Percentiles rank a stretch among this genome's conserved stretches.
Evolutionary conservation across 176 grass and related monocot species (phyloP).

Genomic region (Lolium rigidum): DNA sequence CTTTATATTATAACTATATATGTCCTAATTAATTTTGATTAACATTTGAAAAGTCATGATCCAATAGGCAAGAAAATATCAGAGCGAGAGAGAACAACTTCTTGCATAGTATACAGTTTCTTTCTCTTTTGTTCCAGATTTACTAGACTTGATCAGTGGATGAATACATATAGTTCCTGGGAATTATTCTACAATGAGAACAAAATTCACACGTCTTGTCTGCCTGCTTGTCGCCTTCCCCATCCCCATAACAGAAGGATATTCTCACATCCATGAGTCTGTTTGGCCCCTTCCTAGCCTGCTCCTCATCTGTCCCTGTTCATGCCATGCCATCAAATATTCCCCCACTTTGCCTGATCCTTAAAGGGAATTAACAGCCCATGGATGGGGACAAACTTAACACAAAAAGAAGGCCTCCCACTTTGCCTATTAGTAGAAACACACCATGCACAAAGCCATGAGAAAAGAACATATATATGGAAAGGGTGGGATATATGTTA

Average conservation of each 20-base stretch:
- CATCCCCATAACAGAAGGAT: constrained; percentile 72
- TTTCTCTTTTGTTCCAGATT: not conserved
- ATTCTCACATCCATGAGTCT: constrained; percentile 65
- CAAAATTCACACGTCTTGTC: constrained; percentile 79
- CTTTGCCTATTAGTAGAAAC: constrained; percentile 61
- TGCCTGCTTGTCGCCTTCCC: constrained; percentile 61
- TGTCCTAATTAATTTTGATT: not conserved
- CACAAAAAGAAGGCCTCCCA: constrained; percentile 49
- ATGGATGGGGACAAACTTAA: constrained; percentile 57
- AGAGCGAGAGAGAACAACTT: constrained; percentile 20
- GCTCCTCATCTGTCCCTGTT: constrained; percentile 51
- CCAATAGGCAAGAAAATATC: constrained; percentile 22
- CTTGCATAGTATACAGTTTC: not conserved
- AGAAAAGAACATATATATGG: constrained; percentile 35
- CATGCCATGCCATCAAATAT: constrained; percentile 58
- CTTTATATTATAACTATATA: not conserved
- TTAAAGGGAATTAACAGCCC: constrained; percentile 53
- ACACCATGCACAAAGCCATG: constrained; percentile 30
- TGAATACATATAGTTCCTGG: constrained; percentile 11
- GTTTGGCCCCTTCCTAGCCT: constrained; percentile 71
- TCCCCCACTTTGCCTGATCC: constrained; percentile 61
- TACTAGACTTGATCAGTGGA: constrained; percentile 29
- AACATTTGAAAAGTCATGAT: constrained; percentile 32
- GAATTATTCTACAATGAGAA: constrained; percentile 59
- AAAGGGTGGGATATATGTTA: constrained; percentile 1